These are phyloP conservation scores for Tolypocladium tropicale DNA, from an alignment of 2,329 filamentous ascomycete species.

Conservation along the genomic window DNA sequence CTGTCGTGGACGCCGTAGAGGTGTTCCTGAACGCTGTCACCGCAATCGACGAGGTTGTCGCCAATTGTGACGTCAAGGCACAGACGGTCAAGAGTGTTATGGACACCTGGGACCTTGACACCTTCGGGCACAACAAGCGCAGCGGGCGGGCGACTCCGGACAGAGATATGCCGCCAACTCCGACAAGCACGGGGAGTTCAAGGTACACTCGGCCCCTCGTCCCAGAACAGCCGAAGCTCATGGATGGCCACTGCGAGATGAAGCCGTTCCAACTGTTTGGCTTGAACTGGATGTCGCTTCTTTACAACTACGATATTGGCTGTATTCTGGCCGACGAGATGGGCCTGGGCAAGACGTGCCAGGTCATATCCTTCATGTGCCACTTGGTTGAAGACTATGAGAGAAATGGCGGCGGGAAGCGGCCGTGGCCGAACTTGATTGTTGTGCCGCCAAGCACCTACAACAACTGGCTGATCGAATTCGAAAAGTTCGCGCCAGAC, in stretches of 20 bases:
- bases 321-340: constrained; percentile 96
- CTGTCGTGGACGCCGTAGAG: constrained; percentile 41
- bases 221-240: constrained; percentile 58
- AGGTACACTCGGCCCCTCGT: constrained; percentile 33
- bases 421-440: constrained; percentile 65
- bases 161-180: constrained; percentile 29
- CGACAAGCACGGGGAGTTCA: constrained; percentile 24
- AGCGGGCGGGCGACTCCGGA: constrained; percentile 18
- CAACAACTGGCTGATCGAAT: constrained; percentile 93
- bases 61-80: constrained; percentile 63
- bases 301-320: constrained; percentile 70
- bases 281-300: constrained; percentile 83
- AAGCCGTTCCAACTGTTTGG: constrained; percentile 94
- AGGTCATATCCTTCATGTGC: constrained; percentile 86
- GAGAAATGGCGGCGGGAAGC: constrained; percentile 9
- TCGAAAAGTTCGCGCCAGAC: constrained; percentile 72
- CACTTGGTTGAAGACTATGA: constrained; percentile 62
- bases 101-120: constrained; percentile 38
- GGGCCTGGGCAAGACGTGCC: constrained; percentile 93
- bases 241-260: constrained; percentile 66
- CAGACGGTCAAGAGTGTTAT: constrained; percentile 39
- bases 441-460: constrained; percentile 89
- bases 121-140: constrained; percentile 30
- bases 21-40: constrained; percentile 73
- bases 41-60: constrained; percentile 74